A percentile compares a stretch with the other conserved stretches of the same genome.
Conservation (phyloP, 2,329 filamentous ascomycete species). For the Beauveria asiatica region DNA sequence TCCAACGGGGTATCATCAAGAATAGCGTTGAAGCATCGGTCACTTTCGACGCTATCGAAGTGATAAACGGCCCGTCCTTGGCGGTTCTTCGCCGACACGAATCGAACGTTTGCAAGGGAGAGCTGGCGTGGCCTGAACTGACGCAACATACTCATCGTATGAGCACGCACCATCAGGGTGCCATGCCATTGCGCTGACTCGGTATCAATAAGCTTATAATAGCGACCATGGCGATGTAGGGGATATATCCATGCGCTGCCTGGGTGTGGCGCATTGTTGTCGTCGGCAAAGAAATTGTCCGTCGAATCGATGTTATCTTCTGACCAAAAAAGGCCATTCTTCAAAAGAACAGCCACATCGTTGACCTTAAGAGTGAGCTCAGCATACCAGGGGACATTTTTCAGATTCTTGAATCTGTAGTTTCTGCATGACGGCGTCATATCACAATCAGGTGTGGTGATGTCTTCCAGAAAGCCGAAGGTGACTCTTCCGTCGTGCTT, state of each 20-base stretch:
- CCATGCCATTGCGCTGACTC: background rate
- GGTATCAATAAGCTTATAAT: background rate
- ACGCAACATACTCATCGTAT: background rate
- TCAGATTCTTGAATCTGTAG: no score
- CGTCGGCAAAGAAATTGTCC: background rate
- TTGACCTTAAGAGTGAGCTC: no score
- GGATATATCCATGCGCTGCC: no score
- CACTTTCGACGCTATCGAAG: background rate
- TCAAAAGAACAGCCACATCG: no score
- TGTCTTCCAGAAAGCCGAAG: no score
- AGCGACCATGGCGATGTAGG: no score
- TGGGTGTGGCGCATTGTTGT: accelerated
- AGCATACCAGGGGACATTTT: no score
- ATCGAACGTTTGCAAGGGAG: background rate
- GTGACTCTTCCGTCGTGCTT: no score
- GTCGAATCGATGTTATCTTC: background rate
- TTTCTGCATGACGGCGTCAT: no score
- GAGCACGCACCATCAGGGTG: background rate
- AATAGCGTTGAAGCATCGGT: background rate
- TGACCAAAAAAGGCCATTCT: no score
- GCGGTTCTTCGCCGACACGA: background rate
- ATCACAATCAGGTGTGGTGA: no score
- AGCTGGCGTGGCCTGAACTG: background rate
- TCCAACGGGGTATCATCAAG: background rate
- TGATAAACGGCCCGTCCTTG: background rate